These are phyloP conservation scores for Phytophthora sp. DNA, from an alignment of 352 stramenopile species.

Conservation along the genomic window DNA sequence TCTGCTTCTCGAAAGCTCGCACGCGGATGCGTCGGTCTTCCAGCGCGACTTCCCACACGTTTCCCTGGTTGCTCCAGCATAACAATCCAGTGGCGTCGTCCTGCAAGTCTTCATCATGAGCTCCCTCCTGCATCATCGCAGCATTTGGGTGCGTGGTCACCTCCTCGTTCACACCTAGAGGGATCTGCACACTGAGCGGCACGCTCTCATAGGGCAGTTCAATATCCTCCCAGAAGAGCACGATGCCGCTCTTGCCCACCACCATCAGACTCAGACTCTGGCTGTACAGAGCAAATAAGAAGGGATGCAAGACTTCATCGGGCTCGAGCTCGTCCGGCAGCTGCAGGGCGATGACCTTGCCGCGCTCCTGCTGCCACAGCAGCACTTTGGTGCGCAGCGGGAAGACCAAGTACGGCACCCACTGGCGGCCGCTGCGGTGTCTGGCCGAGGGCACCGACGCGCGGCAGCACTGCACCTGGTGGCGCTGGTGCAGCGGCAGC, in stretches of 20 bases:
- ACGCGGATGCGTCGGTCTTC: conserved; percentile 83
- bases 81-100: conserved; percentile 60
- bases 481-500: conserved; percentile 9
- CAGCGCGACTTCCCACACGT: conserved; percentile 81
- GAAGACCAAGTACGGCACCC: conserved; percentile 64
- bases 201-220: conserved; percentile 79
- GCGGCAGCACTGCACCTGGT: conserved; percentile 42
- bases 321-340: conserved; percentile 62
- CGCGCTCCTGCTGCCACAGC: conserved; percentile 67
- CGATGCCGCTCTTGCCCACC: conserved; percentile 61
- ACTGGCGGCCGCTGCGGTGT: conserved; percentile 55
- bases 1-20: conserved; percentile 73
- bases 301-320: conserved; percentile 60
- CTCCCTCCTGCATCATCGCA: conserved; percentile 17
- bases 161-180: conserved; percentile 53
- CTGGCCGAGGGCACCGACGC: conserved; percentile 49
- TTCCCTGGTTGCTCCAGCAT: conserved; percentile 82
- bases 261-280: conserved; percentile 75
- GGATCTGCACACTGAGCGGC: conserved; percentile 81
- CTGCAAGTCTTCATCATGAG: conserved; percentile 11
- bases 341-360: conserved; percentile 52
- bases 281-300: conserved; percentile 71
- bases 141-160: conserved; percentile 58
- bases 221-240: conserved; percentile 87
- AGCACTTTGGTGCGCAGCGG: conserved; percentile 62